phyloP scores from a whole-genome alignment of 139 green algal genomes.

The Auxenochlorella pyrenoidosa region DNA sequence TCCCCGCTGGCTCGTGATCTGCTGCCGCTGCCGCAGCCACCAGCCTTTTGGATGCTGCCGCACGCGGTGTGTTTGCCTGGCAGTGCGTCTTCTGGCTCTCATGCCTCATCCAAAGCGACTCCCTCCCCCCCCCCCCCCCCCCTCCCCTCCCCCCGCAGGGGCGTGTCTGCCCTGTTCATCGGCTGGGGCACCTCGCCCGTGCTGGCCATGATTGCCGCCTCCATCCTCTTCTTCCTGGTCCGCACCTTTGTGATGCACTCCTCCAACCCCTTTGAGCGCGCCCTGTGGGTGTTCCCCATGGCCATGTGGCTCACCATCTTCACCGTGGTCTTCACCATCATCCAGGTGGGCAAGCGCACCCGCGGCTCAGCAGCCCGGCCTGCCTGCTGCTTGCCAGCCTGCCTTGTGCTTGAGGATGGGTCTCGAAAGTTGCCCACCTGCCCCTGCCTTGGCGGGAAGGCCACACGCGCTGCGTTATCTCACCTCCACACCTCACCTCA shows the following conservation, averaged over 20 bases:
- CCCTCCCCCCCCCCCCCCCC: too few species aligned
- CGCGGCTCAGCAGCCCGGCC: too few species aligned
- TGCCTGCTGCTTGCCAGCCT: slow-evolving; percentile 12
- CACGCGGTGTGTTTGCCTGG: too few species aligned
- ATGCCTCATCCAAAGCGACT: too few species aligned
- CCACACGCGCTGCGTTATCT: too few species aligned
- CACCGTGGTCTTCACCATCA: slow-evolving; percentile 1
- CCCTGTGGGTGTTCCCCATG: slow-evolving; percentile 40
- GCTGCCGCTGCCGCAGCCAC: neutral
- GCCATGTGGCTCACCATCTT: slow-evolving; percentile 59
- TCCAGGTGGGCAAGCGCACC: neutral
- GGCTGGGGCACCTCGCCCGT: slow-evolving; percentile 61
- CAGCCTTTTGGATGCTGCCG: too few species aligned
- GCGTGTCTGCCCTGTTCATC: slow-evolving; percentile 47
- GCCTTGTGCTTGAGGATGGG: too few species aligned
- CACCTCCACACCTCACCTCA: too few species aligned
- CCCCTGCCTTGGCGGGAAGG: too few species aligned
- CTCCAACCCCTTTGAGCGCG: slow-evolving; percentile 38
- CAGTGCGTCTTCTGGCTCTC: too few species aligned
- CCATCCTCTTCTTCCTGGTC: slow-evolving; percentile 69
- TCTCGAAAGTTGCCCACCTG: too few species aligned
- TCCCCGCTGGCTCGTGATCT: too few species aligned
- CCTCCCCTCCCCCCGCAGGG: neutral
- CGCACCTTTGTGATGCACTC: slow-evolving; percentile 49
- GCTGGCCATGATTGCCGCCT: slow-evolving; percentile 42